Percentiles rank a stretch among this genome's conserved stretches.
phyloP scores from a whole-genome alignment of 1,139 yeast species.

The Yamadazyma oceani region DNA sequence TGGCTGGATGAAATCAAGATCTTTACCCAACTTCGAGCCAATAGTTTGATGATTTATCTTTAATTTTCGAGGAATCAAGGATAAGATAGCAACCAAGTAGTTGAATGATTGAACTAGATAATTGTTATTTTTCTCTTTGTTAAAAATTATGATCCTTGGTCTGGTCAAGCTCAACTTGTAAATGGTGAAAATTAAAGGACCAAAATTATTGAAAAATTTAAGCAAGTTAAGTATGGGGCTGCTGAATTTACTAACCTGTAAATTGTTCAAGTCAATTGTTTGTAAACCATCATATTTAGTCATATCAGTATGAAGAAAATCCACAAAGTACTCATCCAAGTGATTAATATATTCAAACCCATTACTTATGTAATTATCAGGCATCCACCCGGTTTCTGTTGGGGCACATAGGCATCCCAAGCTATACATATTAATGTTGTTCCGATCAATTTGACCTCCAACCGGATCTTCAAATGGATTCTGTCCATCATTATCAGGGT shows the following conservation, averaged over 20 bases:
- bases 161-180: slow-evolving; percentile 71
- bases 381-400: slow-evolving; percentile 41
- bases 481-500: background rate
- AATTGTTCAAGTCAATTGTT: slow-evolving; percentile 13
- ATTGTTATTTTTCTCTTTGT: slow-evolving; percentile 31
- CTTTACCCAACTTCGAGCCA: slow-evolving; percentile 15
- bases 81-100: slow-evolving; percentile 36
- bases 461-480: background rate
- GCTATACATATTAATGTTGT: slow-evolving; percentile 62
- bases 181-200: slow-evolving; percentile 70
- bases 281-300: slow-evolving; percentile 22
- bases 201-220: slow-evolving; percentile 51
- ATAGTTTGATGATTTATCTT: slow-evolving; percentile 11
- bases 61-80: slow-evolving; percentile 33
- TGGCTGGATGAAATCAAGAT: slow-evolving; percentile 39
- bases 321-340: slow-evolving; percentile 43
- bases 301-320: slow-evolving; percentile 30
- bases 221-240: slow-evolving; percentile 30
- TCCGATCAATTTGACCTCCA: slow-evolving; percentile 33
- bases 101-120: slow-evolving; percentile 30
- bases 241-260: slow-evolving; percentile 7
- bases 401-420: slow-evolving; percentile 62
- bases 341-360: slow-evolving; percentile 58
- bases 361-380: slow-evolving; percentile 48
- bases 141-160: slow-evolving; percentile 59